These are phyloP conservation scores for Cryphonectria naterciae DNA, from an alignment of 2,329 filamentous ascomycete genomes.

Conservation along the genomic window DNA sequence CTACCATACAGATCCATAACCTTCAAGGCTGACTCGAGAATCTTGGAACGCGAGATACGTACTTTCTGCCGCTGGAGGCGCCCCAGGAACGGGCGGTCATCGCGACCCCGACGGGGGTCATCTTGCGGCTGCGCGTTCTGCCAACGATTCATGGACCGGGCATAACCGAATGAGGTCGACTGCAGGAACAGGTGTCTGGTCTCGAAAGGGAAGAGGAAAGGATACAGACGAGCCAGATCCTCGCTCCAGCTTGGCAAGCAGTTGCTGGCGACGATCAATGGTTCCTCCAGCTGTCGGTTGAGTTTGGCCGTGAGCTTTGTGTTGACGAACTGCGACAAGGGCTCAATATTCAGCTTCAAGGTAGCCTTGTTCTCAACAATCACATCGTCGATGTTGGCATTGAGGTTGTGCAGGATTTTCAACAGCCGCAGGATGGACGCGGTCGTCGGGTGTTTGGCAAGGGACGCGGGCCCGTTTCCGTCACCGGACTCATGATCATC, in stretches of 20 bases:
- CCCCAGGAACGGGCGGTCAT: constrained; percentile 89
- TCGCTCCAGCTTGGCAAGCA: constrained; percentile 96
- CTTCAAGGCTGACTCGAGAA: constrained; percentile 94
- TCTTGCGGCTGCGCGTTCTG: constrained; percentile 86
- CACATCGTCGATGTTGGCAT: constrained; percentile 91
- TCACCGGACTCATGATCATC: constrained; percentile 55
- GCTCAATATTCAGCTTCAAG: constrained; percentile 75
- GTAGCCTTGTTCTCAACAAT: constrained; percentile 75
- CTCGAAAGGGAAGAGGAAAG: constrained; percentile 97
- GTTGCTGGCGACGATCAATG: constrained; percentile 93
- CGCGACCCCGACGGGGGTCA: constrained; percentile 80
- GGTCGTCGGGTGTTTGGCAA: constrained; percentile 82
- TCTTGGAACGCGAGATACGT: constrained; percentile 92
- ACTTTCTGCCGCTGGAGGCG: constrained; percentile 95
- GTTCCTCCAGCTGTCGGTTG: constrained; percentile 95
- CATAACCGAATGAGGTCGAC: constrained; percentile 97
- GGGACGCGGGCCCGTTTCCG: constrained; percentile 72
- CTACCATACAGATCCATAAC: constrained; percentile 98
- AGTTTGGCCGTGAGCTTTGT: constrained; percentile 97
- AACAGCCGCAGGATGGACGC: constrained; percentile 86
- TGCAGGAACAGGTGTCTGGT: constrained; percentile 95
- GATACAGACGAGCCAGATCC: constrained; percentile 89
- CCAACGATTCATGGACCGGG: constrained; percentile 96
- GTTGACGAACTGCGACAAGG: constrained; percentile 93
- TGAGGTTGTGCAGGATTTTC: constrained; percentile 89